These are phyloP conservation scores for Cruciata laevipes DNA, from an alignment of 257 asterid species.

Conservation along the genomic window DNA sequence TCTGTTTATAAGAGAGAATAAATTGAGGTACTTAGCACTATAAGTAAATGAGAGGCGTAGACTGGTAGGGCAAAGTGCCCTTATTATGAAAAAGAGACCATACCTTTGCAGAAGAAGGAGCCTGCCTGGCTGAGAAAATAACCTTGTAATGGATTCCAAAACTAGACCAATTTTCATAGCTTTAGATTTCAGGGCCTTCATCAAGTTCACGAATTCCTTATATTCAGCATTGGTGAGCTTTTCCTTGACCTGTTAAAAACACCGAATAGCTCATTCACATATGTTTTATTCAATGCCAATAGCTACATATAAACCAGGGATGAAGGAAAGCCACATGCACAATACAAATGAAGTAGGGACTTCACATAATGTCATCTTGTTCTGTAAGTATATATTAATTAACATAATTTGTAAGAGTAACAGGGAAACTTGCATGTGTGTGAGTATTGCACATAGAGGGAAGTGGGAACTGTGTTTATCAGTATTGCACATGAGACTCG, in stretches of 20 bases:
- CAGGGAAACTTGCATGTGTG: not conserved
- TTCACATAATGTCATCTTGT: too few species aligned
- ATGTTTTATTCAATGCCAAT: conserved; percentile 7
- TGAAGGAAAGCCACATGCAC: not conserved
- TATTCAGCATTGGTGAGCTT: conserved; percentile 74
- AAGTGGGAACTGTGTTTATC: not conserved
- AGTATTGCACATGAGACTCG: not conserved
- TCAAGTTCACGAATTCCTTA: conserved; percentile 60
- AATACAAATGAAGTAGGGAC: not conserved
- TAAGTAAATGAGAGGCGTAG: not conserved
- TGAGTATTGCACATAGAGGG: not conserved
- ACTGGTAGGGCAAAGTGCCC: not conserved
- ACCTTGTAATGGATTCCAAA: conserved; percentile 66
- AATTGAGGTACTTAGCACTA: conserved; percentile 7
- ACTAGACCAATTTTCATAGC: conserved; percentile 68
- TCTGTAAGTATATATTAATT: too few species aligned
- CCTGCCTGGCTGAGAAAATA: conserved; percentile 80
- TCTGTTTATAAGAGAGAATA: conserved; percentile 38
- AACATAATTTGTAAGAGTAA: too few species aligned
- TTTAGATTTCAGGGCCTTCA: conserved; percentile 79
- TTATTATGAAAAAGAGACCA: not conserved
- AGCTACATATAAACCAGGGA: not conserved
- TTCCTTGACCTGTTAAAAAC: conserved; percentile 59
- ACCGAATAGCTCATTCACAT: conserved; percentile 17
- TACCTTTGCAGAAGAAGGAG: conserved; percentile 82